phyloP scores from a whole-genome alignment of 2,329 filamentous ascomycete genomes.

The Sordariomycetes sp. region DNA sequence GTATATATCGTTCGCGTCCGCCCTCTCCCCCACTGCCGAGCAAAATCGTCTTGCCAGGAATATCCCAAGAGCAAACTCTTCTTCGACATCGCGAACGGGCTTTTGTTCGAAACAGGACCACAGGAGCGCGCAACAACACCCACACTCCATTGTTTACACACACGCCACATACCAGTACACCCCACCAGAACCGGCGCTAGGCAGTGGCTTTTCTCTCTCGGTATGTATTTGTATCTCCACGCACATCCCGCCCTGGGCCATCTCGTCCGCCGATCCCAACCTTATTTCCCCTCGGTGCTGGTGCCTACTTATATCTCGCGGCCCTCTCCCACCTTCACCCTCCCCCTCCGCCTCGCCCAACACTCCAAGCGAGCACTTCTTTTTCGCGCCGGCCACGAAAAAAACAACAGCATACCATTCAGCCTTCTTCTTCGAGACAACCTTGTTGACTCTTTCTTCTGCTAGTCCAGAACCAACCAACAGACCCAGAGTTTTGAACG shows the following conservation, averaged over 20 bases:
- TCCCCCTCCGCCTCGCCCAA: background rate
- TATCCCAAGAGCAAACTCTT: too few species aligned
- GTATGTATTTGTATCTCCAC: background rate
- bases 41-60: too few species aligned
- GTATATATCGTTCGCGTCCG: background rate
- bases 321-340: background rate
- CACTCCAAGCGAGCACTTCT: background rate
- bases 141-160: too few species aligned
- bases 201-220: background rate
- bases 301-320: background rate
- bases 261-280: slow-evolving; percentile 1
- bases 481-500: background rate
- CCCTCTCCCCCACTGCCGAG: background rate
- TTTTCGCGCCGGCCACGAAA: background rate
- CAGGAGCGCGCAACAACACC: too few species aligned
- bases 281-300: background rate
- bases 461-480: background rate
- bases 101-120: background rate
- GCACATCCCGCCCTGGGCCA: background rate
- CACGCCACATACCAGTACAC: background rate
- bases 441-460: background rate
- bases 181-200: background rate
- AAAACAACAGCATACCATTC: background rate
- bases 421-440: too few species aligned
- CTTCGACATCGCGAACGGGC: too few species aligned